Conservation (phyloP, 768 basidiomycete species). For the Lentinula edodes region DNA sequence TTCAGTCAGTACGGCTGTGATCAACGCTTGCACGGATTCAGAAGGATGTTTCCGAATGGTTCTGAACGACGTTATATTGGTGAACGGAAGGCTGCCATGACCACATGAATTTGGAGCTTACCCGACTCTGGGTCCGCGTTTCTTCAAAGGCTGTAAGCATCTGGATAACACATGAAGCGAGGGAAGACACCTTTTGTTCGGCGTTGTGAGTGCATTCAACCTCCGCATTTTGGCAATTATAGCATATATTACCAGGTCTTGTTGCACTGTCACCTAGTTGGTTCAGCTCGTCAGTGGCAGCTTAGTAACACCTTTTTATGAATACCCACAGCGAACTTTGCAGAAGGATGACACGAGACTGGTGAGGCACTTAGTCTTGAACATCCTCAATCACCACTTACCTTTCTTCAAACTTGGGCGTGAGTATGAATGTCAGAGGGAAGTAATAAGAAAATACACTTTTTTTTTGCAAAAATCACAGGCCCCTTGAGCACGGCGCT, state of each 20-base stretch:
- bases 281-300: neutral
- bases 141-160: neutral
- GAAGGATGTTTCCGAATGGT: conserved; percentile 4
- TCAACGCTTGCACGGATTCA: conserved; percentile 3
- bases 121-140: conserved; percentile 4
- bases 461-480: neutral
- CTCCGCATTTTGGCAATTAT: conserved; percentile 3
- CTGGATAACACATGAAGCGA: neutral
- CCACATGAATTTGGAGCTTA: neutral
- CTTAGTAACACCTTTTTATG: too few relatives aligned
- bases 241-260: neutral
- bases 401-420: neutral
- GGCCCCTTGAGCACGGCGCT: neutral
- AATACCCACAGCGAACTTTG: conserved; percentile 3
- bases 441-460: too few relatives aligned
- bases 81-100: neutral
- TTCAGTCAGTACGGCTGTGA: neutral
- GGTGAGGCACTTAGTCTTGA: neutral
- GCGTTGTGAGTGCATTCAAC: conserved; percentile 1
- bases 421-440: too few relatives aligned
- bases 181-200: neutral
- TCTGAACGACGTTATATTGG: neutral
- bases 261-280: neutral
- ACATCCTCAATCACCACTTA: neutral
- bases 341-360: neutral